A percentile compares a stretch with the other conserved stretches of the same genome.
These are phyloP conservation scores for Capronia coronata DNA, from an alignment of 2,329 filamentous ascomycete genomes.

Conservation along the genomic window DNA sequence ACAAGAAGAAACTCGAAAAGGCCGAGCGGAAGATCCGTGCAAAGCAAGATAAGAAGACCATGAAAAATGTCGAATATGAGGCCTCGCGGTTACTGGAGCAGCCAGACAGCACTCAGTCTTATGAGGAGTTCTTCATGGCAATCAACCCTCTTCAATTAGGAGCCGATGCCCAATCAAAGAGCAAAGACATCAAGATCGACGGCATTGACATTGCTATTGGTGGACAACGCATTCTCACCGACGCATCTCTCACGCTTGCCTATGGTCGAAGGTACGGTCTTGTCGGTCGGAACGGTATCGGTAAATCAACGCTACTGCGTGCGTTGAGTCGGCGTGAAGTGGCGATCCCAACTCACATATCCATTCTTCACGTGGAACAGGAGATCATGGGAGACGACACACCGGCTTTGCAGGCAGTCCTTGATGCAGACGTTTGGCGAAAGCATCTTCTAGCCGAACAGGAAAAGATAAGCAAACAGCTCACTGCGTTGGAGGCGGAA, in stretches of 20 bases:
- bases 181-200: slow-evolving; percentile 98
- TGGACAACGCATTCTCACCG: slow-evolving; percentile 78
- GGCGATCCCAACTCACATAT: slow-evolving; percentile 91
- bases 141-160: slow-evolving; percentile 94
- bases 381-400: slow-evolving; percentile 97
- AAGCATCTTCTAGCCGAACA: slow-evolving; percentile 91
- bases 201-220: slow-evolving; percentile 91
- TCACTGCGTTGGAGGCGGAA: slow-evolving; percentile 70
- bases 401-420: slow-evolving; percentile 83
- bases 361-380: slow-evolving; percentile 97
- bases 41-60: slow-evolving; percentile 96
- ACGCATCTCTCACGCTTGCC: slow-evolving; percentile 82
- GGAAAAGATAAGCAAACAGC: slow-evolving; percentile 70
- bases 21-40: slow-evolving; percentile 94
- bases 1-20: slow-evolving; percentile 98
- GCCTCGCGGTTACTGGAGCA: slow-evolving; percentile 82
- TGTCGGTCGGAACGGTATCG: slow-evolving; percentile 98
- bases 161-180: slow-evolving; percentile 65
- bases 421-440: slow-evolving; percentile 97
- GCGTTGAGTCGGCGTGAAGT: slow-evolving; percentile 90
- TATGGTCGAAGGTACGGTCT: slow-evolving; percentile 94
- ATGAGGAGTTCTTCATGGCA: slow-evolving; percentile 99
- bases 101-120: slow-evolving; percentile 76
- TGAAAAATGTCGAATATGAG: slow-evolving; percentile 98
- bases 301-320: slow-evolving; percentile 88